Evolutionary conservation across 169 alveolate species (phyloP), one percentile per base, ranked within the genome.

Genomic region (Cryptosporidium tyzzeri): DNA sequence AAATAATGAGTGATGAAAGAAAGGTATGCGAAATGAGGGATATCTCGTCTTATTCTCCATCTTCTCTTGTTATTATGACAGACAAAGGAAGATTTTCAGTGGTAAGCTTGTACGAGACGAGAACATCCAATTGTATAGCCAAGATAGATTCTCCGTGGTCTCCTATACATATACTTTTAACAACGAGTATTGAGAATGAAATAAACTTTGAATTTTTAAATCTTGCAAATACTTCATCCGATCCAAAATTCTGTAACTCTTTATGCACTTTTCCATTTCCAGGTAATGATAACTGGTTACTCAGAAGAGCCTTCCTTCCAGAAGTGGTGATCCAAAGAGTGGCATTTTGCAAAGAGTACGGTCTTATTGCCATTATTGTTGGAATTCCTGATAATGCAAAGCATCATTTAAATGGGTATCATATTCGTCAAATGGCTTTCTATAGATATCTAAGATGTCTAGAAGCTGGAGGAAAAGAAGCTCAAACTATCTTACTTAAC

Each of bases 381-480:
- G 89, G 89, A 31, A 62, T 80, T 10, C 89, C 89, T n/a, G 89
- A 80, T 41, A 80, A 62, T 62, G 80, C 67, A 61, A 80, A 80
- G 8, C 89, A 80, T 26, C 89, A 80, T 31, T 29, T 80, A 39
- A 80, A 80, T 80, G 89, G 89, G 21, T 80, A 62, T 45, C 89
- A 80, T 45, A 59, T 80, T 14, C 73, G 75, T 12, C 89, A 80
- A 48, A 80, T 80, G 89, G 89, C 89, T 10, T 65, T 80, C 35
- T 61, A 80, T 39, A 80, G 89, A 62, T 80, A 80, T 41, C 53
- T 80, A 8, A 59, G 89, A 45, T 80, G 89, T 39, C 74, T 80
- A 2, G 89, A 80, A 39, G 89, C 89, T 14, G 89, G 89, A 9
- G 89, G 89, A 35, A 80, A 80, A 18, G 89, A 80, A 37, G 89